Evolutionary conservation across 1,284 basidiomycete species (phyloP), one percentile per base, ranked within the genome.

Genomic region (Neonothopanus nambi): DNA sequence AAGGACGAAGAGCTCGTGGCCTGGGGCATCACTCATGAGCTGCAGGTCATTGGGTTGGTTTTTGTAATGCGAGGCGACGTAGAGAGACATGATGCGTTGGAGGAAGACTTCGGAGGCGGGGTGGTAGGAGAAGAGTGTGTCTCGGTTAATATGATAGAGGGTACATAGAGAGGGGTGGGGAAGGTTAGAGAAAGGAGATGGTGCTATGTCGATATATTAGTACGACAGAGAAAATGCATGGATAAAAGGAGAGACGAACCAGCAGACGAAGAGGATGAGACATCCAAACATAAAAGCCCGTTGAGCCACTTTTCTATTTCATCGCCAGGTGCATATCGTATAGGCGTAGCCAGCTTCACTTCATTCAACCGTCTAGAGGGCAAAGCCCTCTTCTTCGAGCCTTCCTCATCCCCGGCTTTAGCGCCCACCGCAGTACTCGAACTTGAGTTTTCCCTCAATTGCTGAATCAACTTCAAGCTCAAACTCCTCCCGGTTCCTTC

Each of bases 11-110:
- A 99, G 82, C 63, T 96, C 93, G 66, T 99, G 96, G 0, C 94
- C 95, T 0, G 97, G 97, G 0, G 97, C 97, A 65, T 99, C 97
- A 7, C 91, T 93, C 70, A 99, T 84, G 51, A 99, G 83, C 69
- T 99, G 96, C 40, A 99, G 78, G 68, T 99, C 97, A 68, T 99
- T 99, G 18, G 97, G 97, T 66, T 95, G 93, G 71, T 99, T 99
- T 73, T 99, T 99, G 79, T 99, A 99, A 71, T 99, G 97, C 47
- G 87, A 90, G 1, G 96, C 92, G 49, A 99, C 95, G 70, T 98
- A 99, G 1, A 99, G 79, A 5, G 93, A 90, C 95, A 98, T 98
- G 90, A 99, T 95, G 42, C 95, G 85, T 72, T 99, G 97, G 40
- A 99, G 78, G 77, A 99, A 99, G 18, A 91, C 81, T 70, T 99